These are phyloP conservation scores for Nemania abortiva DNA, from an alignment of 2,329 filamentous ascomycete species.

Conservation along the genomic window DNA sequence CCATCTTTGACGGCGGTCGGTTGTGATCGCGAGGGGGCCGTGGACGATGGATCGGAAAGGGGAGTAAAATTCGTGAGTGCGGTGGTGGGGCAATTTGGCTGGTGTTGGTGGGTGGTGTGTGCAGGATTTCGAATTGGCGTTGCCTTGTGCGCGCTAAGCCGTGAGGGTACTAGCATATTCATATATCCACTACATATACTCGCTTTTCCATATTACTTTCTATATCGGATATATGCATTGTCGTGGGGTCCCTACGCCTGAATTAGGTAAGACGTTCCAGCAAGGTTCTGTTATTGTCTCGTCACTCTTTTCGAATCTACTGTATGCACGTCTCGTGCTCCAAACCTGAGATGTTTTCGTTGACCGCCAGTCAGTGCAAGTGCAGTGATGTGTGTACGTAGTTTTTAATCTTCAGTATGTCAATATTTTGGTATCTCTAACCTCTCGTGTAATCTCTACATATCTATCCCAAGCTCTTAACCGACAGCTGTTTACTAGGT, in stretches of 20 bases:
- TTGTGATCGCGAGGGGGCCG: conserved; percentile 43
- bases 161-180: conserved; percentile 25
- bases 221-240: too few relatives aligned
- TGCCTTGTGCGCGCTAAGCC: conserved; percentile 46
- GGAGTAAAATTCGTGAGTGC: conserved; percentile 44
- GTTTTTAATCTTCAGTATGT: conserved; percentile 8
- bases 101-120: conserved; percentile 20
- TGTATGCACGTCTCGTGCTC: too few relatives aligned
- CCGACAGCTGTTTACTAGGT: conserved; percentile 16
- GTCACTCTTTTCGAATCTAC: too few relatives aligned
- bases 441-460: conserved; percentile 25
- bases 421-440: conserved; percentile 38
- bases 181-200: conserved; percentile 16
- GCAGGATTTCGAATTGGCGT: conserved; percentile 46
- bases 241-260: too few relatives aligned
- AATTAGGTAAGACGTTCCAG: too few relatives aligned
- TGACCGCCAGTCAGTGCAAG: too few relatives aligned
- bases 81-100: conserved; percentile 47
- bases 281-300: too few relatives aligned
- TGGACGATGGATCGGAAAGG: conserved; percentile 42
- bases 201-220: neutral
- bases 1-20: conserved; percentile 66
- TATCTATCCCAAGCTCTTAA: conserved; percentile 32
- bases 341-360: too few relatives aligned
- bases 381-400: neutral